Evolutionary conservation across 2,329 filamentous ascomycete genomes (phyloP).

Genomic region (Ophiosphaerella korrae): DNA sequence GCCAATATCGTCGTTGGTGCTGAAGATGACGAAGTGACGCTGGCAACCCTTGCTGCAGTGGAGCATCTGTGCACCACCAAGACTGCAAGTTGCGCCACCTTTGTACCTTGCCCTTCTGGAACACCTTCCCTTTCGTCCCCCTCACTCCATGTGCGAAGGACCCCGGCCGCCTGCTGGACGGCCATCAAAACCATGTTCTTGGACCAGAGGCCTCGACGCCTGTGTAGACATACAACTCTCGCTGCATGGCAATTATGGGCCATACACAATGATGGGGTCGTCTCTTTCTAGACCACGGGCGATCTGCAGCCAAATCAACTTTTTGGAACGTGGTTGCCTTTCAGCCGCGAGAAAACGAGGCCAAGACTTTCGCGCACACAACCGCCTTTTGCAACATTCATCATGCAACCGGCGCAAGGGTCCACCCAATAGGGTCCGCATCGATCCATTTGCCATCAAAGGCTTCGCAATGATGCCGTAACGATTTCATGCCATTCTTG

Average conservation of each 20-base stretch:
- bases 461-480: background rate
- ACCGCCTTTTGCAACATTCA: conserved; percentile 13
- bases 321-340: conserved; percentile 7
- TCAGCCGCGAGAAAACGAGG: conserved; percentile 33
- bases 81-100: conserved; percentile 10
- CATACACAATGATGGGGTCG: conserved; percentile 28
- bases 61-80: conserved; percentile 20
- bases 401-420: conserved; percentile 16
- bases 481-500: conserved; percentile 4
- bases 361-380: conserved; percentile 27
- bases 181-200: conserved; percentile 22
- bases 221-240: conserved; percentile 8
- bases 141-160: conserved; percentile 1
- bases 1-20: conserved; percentile 32
- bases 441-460: conserved; percentile 1
- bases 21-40: conserved; percentile 35
- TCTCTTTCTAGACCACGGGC: conserved; percentile 30
- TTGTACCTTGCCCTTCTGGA: conserved; percentile 14
- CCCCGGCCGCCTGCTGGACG: conserved; percentile 3
- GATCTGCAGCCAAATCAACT: conserved; percentile 26
- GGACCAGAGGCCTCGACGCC: conserved; percentile 9
- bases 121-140: conserved; percentile 1
- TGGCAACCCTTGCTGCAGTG: conserved; percentile 28
- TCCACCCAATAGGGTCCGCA: conserved; percentile 21
- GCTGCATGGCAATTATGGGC: conserved; percentile 21